Base-by-base conservation (phyloP, 495 filamentous ascomycete genomes). In the Annulohypoxylon stygium region DNA sequence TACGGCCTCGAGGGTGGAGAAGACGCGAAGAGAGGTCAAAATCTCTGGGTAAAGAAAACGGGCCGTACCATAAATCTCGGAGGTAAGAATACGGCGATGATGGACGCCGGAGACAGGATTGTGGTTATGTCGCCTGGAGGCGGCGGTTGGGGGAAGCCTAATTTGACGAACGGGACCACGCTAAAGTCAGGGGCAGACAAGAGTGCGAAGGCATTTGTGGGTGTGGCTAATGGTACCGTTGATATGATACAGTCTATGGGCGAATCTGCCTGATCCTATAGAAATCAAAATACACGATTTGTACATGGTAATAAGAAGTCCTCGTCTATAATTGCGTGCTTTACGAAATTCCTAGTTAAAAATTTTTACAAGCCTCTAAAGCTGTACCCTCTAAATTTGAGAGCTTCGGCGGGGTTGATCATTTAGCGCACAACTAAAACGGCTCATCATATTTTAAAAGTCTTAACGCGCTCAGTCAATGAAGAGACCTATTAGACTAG, bases 1-100 rank as follows among this genome's bases (percentile, higher is more conserved):
- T 98, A 97, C 74, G 95, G 95, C 0, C 84, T 98, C 59, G 89
- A 87, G 12, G 95, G 95, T 16, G 95, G 95, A 0, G 91, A 90
- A 71, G 89, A 94, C 71, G 95, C 88, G 0, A 79, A 87, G 76
- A 88, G 90, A 25, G 95, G 95, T 0, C 71, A 93, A 67, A 98
- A 98, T 70, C 78, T 93, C 67, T 97, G 95, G 95, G 87, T 96
- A 37, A 70, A 36, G 80, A 77, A 53, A 78, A 75, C 57, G 73
- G 74, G 51, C 70, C 72, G 37, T 77, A 77, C 7, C 78, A 79
- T 98, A 65, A 97, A 94, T 75, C 81, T 97, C 47, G 95, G 95
- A 0, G 94, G 89, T 6, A 97, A 98, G 86, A 97, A 97, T 77
- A 97, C 92, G 5, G 94, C 94, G 26, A 85, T 86, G 7, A 95